Conservation (phyloP, 345 rosid species). For the Anastatica hierochuntica region DNA sequence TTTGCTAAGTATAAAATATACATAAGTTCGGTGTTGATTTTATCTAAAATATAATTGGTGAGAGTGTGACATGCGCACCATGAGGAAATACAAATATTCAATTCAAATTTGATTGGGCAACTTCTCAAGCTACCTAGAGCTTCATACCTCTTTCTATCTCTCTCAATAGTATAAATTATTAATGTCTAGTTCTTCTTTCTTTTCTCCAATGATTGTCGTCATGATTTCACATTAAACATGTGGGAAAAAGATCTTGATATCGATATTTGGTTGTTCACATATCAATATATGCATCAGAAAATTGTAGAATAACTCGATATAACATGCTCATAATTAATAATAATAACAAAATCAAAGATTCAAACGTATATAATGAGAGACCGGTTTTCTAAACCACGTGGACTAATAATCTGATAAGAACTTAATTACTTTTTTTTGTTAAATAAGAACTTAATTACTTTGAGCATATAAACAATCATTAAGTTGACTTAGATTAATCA, state of each 20-base stretch:
- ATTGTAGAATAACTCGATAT: conserved; percentile 6
- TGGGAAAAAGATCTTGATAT: conserved; percentile 14
- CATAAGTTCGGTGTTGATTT: no score
- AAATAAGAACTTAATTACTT: conserved; percentile 11
- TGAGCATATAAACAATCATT: conserved; percentile 7
- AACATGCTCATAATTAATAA: background rate
- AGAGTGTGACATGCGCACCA: conserved; percentile 8
- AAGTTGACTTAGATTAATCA: conserved; percentile 18
- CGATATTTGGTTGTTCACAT: conserved; percentile 4
- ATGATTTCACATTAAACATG: conserved; percentile 17
- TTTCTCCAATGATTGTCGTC: background rate
- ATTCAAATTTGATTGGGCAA: conserved; percentile 7
- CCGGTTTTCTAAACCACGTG: conserved; percentile 7
- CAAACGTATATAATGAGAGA: conserved; percentile 13
- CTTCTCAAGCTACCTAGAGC: conserved; percentile 12
- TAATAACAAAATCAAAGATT: background rate
- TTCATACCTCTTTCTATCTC: no score
- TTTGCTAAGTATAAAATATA: no score
- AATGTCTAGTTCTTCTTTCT: background rate
- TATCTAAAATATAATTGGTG: background rate
- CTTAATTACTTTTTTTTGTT: background rate
- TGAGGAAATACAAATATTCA: conserved; percentile 12
- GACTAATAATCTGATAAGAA: conserved; percentile 9
- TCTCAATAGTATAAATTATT: background rate
- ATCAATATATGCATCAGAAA: background rate